Evolutionary conservation across 805 yeast genomes (phyloP), one percentile per base, ranked within the genome.

Genomic region (Pichia exigua): DNA sequence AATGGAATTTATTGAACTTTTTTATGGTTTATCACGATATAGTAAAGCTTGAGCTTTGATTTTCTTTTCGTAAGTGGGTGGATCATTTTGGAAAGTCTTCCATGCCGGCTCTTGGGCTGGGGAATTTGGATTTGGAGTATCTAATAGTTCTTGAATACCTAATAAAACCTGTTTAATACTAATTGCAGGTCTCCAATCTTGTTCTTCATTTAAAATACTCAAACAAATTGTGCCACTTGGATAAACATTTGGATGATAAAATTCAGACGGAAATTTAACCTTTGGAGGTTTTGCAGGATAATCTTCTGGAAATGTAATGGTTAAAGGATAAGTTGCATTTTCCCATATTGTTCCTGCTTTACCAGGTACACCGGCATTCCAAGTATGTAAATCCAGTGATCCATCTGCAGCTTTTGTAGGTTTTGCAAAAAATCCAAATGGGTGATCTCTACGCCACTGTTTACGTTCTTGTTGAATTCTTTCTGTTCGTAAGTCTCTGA

Each of bases 71-170:
- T 94, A 94, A 42, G 77, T 71, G 0, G 74, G 72, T 61, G 77
- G 78, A 65, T 89, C 87, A 64, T 80, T 81, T 20, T 79, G 78
- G 63, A 80, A 91, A 0, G 92, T 88, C 67, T 84, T 84, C 88
- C 91, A 94, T 2, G 99, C 98, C 3, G 95, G 95, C 58, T 89
- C 94, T 70, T 94, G 99, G 0, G 99, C 99, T 2, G 99, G 99
- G 0, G 97, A 90, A 55, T 83, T 83, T 22, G 96, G 95, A 65
- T 94, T 94, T 39, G 99, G 99, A 39, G 82, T 77, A 62, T 86
- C 87, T 54, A 94, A 73, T 50, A 94, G 75, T 66, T 91, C 97
- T 68, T 94, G 99, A 48, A 94, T 82, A 6, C 99, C 99, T 55
- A 90, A 72, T 2, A 86, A 83, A 53, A 94, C 85, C 65, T 92